These are phyloP conservation scores for Parasitella parasitica DNA, from an alignment of 371 early-diverging fungal genomes.

Conservation along the genomic window DNA sequence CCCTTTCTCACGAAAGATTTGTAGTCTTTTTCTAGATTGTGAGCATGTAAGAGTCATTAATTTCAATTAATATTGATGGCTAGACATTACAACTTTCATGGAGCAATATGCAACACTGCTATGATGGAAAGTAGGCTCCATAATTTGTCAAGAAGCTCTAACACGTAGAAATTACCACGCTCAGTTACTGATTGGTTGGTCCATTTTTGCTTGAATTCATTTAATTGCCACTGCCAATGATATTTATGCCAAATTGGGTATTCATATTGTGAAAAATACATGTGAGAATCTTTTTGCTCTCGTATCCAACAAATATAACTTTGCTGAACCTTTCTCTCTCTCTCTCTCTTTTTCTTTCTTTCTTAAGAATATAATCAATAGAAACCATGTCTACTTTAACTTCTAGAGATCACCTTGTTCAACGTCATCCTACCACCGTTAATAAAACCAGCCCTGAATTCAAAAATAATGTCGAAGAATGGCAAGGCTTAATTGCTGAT, in stretches of 20 bases:
- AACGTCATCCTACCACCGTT: conserved; percentile 33
- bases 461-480: conserved; percentile 59
- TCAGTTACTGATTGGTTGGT: neutral
- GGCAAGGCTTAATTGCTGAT: conserved; percentile 54
- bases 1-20: neutral
- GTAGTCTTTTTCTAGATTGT: neutral
- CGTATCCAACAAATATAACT: too few relatives aligned
- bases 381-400: conserved; percentile 37
- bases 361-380: neutral
- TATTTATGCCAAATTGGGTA: neutral
- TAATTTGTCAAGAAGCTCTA: too few relatives aligned
- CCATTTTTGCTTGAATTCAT: neutral
- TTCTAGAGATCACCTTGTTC: conserved; percentile 39
- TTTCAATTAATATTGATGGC: too few relatives aligned
- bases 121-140: too few relatives aligned
- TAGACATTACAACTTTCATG: too few relatives aligned
- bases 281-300: neutral
- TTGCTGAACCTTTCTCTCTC: conserved; percentile 1
- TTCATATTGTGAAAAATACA: neutral
- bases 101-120: too few relatives aligned
- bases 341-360: conserved; percentile 1
- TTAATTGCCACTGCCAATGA: neutral
- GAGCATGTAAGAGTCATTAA: too few relatives aligned
- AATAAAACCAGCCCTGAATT: conserved; percentile 50
- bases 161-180: neutral